Base-by-base conservation (phyloP, 495 filamentous ascomycete species). In the Hyaloscypha bicolor region DNA sequence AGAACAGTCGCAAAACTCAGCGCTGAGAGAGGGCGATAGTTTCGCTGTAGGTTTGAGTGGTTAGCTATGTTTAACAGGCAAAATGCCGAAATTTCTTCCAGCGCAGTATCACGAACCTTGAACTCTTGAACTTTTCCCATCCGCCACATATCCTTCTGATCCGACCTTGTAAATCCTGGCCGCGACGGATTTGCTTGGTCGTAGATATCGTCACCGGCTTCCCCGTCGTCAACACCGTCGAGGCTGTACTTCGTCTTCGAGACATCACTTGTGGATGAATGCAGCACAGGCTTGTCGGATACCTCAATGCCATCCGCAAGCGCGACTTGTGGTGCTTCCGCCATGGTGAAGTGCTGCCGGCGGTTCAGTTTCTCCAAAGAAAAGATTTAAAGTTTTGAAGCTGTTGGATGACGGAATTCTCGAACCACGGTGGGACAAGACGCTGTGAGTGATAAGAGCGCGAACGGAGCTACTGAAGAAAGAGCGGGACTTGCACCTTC, bases 61-160 rank as follows among this genome's bases (percentile, higher is more conserved):
- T 55, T 12, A 39, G 51, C 52, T 58, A 55, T 45, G 58, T 53
- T 25, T 25, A 62, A 65, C 21, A n/a, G 11, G 33, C 37, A 30
- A n/a, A 3, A 8, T 37, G 35, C 35, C 35, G 12, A 37, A 25
- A 25, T 25, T 25, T 25, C 12, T 48, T 19, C 11, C 11, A 19
- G 1, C 42, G 42, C 9, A 16, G 42, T 16, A 16, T 19, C 2
- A 69, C 67, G 5, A 55, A 69, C 66, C 31, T 35, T 70, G 22
- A 79, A 63, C 51, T 77, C 67, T 45, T 77, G 76, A 11, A 57
- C 58, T 55, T 74, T 78, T 19, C 76, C 77, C 75, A 79, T 76
- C 21, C 76, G 70, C 19, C 65, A 64, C 77, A 79, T 79, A 60
- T 79, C 76, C 60, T 58, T 67, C 45, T 72, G 65, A 67, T 78